Percentiles rank a stretch among this genome's conserved stretches.
These are phyloP conservation scores for Xylaria sp. DNA, from an alignment of 2,329 filamentous ascomycete genomes.

Conservation along the genomic window DNA sequence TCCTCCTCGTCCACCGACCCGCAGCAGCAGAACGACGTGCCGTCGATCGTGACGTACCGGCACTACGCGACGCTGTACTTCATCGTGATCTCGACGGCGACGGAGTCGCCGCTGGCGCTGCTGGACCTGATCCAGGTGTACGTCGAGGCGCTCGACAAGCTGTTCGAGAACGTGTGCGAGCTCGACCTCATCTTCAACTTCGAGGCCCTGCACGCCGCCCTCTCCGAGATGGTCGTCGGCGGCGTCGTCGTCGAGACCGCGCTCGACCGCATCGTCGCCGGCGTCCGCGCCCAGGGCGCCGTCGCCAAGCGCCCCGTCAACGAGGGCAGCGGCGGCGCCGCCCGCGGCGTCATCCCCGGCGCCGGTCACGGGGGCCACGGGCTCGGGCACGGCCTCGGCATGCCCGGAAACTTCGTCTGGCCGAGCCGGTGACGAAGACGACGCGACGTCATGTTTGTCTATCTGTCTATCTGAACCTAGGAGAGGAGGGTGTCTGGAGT, in stretches of 20 bases:
- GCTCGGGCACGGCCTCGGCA: conserved; percentile 55
- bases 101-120: conserved; percentile 91
- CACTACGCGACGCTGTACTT: conserved; percentile 99
- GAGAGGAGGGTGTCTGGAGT: conserved; percentile 12
- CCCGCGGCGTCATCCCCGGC: conserved; percentile 77
- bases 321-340: conserved; percentile 65
- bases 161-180: conserved; percentile 99
- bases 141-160: conserved; percentile 88
- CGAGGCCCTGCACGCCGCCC: conserved; percentile 88
- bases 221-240: conserved; percentile 93
- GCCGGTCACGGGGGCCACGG: conserved; percentile 57
- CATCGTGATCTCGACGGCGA: conserved; percentile 95
- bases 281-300: conserved; percentile 75
- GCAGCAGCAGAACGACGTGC: conserved; percentile 80
- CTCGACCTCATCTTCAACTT: conserved; percentile 99
- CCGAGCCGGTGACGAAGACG: conserved; percentile 35
- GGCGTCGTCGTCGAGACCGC: conserved; percentile 94
- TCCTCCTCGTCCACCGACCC: conserved; percentile 66
- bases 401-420: conserved; percentile 64
- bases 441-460: no score
- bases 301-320: conserved; percentile 81
- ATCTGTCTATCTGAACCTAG: background rate
- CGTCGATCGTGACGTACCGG: conserved; percentile 94
- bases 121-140: conserved; percentile 98
- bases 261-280: conserved; percentile 83